Evolutionary conservation across 2,329 filamentous ascomycete species (phyloP).

Genomic region (Sclerotinia spermophila): DNA sequence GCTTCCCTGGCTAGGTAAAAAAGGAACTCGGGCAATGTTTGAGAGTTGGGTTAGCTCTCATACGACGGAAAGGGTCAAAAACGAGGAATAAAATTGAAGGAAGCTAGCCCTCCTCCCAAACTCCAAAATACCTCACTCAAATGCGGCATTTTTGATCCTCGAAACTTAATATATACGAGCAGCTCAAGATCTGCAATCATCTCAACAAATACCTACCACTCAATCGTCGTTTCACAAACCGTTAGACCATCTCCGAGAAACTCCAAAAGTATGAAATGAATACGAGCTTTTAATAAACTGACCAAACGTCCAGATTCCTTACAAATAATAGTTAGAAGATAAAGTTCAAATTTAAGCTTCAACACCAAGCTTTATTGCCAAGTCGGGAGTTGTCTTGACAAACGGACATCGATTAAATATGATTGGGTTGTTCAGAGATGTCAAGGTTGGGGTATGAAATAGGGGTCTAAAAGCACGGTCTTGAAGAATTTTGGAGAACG

Average conservation of each 20-base stretch:
- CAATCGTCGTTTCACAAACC: neutral
- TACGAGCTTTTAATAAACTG: neutral
- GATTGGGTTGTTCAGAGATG: neutral
- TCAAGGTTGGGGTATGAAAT: neutral
- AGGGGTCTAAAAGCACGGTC: neutral
- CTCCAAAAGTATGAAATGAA: neutral
- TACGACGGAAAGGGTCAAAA: neutral
- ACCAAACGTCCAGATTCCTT: too few relatives aligned
- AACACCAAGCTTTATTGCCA: slow-evolving; percentile 4
- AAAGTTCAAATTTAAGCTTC: neutral
- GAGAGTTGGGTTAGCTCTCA: neutral
- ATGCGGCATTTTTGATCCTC: neutral
- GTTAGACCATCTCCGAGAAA: neutral
- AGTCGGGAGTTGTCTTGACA: neutral
- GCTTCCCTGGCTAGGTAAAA: neutral
- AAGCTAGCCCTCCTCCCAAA: neutral
- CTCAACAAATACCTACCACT: neutral
- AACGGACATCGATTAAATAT: neutral
- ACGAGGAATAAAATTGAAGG: too few relatives aligned
- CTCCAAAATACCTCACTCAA: neutral
- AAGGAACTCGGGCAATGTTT: neutral
- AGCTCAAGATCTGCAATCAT: neutral
- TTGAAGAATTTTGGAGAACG: neutral
- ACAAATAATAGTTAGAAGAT: neutral
- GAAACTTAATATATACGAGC: neutral